phyloP scores from a whole-genome alignment of 2,329 filamentous ascomycete genomes.

The Fusarium ramigenum region DNA sequence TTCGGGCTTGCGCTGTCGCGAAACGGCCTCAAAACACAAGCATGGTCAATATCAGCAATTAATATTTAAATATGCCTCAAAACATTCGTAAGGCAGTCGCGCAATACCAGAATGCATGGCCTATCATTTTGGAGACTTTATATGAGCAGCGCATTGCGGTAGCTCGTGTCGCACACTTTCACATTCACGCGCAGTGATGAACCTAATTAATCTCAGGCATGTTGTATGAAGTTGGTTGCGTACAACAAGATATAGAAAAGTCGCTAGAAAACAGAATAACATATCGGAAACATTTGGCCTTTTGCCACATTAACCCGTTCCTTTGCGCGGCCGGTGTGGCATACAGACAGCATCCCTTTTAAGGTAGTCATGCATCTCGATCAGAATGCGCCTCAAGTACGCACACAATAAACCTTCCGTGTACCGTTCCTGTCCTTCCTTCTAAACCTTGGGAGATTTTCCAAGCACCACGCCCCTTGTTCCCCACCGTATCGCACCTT shows the following conservation, averaged over 20 bases:
- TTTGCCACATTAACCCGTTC: conserved; percentile 14
- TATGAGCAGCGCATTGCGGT: conserved; percentile 9
- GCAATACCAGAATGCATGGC: not conserved
- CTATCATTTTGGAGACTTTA: not conserved
- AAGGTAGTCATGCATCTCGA: not conserved
- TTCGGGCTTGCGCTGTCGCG: conserved; percentile 17
- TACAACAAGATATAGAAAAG: conserved; percentile 42
- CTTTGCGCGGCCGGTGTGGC: conserved; percentile 30
- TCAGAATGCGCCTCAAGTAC: conserved; percentile 15
- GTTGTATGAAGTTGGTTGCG: conserved; percentile 31
- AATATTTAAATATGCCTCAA: not conserved
- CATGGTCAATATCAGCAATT: not conserved
- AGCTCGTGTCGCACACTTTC: not conserved
- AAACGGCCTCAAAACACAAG: conserved; percentile 12
- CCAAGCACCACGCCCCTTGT: conserved; percentile 35
- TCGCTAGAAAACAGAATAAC: conserved; percentile 28
- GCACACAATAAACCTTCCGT: conserved; percentile 28
- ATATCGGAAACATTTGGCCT: conserved; percentile 33
- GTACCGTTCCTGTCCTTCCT: conserved; percentile 34
- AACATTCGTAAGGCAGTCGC: conserved; percentile 16
- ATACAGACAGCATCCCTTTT: conserved; percentile 33
- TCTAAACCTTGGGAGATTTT: conserved; percentile 44
- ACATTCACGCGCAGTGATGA: not conserved
- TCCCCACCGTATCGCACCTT: conserved; percentile 5
- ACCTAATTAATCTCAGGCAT: conserved; percentile 1